Conservation (phyloP, 2,329 filamentous ascomycete species). For the Penicillium nordicum region DNA sequence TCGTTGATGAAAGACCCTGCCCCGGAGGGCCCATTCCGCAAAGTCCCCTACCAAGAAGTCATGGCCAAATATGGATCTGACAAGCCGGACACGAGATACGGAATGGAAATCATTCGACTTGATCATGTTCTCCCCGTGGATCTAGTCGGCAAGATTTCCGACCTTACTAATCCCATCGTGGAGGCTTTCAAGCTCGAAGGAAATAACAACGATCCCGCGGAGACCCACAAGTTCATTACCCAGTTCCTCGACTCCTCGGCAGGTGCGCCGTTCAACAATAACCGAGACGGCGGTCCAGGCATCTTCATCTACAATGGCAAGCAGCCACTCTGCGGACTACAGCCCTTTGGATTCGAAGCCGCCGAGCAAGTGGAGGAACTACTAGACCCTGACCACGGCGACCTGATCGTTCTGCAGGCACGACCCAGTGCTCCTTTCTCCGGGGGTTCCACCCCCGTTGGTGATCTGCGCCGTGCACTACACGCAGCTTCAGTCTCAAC, state of each 20-base stretch:
- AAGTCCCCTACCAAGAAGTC: slow-evolving; percentile 68
- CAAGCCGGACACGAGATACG: slow-evolving; percentile 84
- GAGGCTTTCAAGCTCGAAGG: slow-evolving; percentile 67
- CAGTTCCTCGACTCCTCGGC: slow-evolving; percentile 68
- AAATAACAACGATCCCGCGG: slow-evolving; percentile 47
- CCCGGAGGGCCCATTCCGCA: slow-evolving; percentile 50
- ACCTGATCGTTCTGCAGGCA: slow-evolving; percentile 78
- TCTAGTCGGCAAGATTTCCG: slow-evolving; percentile 72
- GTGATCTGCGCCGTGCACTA: slow-evolving; percentile 67
- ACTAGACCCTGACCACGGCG: slow-evolving; percentile 63
- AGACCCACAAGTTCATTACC: slow-evolving; percentile 60
- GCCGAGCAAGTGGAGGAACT: slow-evolving; percentile 56
- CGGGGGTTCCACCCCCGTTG: slow-evolving; percentile 71
- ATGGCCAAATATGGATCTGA: slow-evolving; percentile 83
- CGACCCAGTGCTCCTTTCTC: slow-evolving; percentile 62
- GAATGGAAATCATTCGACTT: slow-evolving; percentile 63
- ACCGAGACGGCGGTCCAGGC: slow-evolving; percentile 73
- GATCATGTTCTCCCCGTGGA: slow-evolving; percentile 60
- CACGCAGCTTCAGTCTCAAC: slow-evolving; percentile 66
- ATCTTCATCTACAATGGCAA: slow-evolving; percentile 71
- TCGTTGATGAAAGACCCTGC: slow-evolving; percentile 46
- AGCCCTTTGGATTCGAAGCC: slow-evolving; percentile 71
- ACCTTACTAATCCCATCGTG: slow-evolving; percentile 64
- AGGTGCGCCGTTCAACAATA: slow-evolving; percentile 59
- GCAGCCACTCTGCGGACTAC: slow-evolving; percentile 72